Percentiles rank a stretch among this genome's conserved stretches.
Conservation (phyloP, 495 filamentous ascomycete species). For the Talaromyces borbonicus region DNA sequence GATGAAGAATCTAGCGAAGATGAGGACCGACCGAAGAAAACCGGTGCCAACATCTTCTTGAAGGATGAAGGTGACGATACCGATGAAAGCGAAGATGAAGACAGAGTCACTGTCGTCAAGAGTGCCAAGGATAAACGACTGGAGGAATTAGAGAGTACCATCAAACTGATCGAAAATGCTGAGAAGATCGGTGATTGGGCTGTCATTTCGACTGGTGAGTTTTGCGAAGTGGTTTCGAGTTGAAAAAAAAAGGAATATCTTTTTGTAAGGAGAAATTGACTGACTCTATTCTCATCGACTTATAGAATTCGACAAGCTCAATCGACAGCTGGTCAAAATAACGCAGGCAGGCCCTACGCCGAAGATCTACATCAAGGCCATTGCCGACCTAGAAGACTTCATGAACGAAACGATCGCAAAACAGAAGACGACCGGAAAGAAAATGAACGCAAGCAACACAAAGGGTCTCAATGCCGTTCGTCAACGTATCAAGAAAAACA, state of each 20-base stretch:
- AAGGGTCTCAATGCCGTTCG: constrained; percentile 93
- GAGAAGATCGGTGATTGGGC: constrained; percentile 97
- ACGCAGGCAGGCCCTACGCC: constrained; percentile 66
- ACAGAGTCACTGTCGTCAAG: constrained; percentile 74
- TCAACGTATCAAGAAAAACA: constrained; percentile 95
- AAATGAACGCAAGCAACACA: constrained; percentile 95
- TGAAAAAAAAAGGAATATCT: no score
- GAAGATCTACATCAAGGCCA: constrained; percentile 83
- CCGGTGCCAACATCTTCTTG: constrained; percentile 73
- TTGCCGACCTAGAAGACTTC: constrained; percentile 90
- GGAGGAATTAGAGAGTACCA: constrained; percentile 84
- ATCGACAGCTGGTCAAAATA: constrained; percentile 76
- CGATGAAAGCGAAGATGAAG: constrained; percentile 78
- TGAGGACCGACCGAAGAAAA: constrained; percentile 51
- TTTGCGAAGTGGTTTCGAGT: no score
- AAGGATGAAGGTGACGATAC: constrained; percentile 61
- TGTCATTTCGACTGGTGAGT: constrained; percentile 76
- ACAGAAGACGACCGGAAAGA: constrained; percentile 92
- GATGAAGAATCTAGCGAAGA: constrained; percentile 52
- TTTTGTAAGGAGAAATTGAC: no score
- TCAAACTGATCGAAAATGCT: constrained; percentile 87
- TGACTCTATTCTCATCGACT: no score
- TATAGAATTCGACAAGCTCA: constrained; percentile 98
- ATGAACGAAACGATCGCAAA: constrained; percentile 90
- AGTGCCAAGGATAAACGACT: constrained; percentile 95